Evolutionary conservation across 2,329 filamentous ascomycete genomes (phyloP).

Genomic region (Mollisiaceae sp.): DNA sequence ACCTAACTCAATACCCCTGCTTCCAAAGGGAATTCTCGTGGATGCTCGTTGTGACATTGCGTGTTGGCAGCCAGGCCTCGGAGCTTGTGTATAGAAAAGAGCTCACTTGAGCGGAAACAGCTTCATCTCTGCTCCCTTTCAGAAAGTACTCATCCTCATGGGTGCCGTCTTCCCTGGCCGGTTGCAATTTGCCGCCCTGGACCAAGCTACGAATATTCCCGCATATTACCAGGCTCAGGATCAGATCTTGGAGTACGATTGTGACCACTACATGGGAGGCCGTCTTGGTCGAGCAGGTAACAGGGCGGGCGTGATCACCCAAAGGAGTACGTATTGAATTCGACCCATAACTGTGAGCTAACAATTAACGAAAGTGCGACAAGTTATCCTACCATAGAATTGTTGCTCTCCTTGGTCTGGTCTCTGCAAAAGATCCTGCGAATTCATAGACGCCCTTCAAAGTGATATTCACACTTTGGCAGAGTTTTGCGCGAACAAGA

Average conservation of each 20-base stretch:
- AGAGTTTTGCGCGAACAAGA: slow-evolving; percentile 31
- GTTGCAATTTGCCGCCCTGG: slow-evolving; percentile 35
- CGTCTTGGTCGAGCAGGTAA: slow-evolving; percentile 35
- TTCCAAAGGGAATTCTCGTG: slow-evolving; percentile 34
- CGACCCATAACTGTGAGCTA: slow-evolving; percentile 29
- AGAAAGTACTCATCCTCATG: slow-evolving; percentile 39
- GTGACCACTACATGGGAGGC: slow-evolving; percentile 37
- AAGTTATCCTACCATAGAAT: slow-evolving; percentile 11
- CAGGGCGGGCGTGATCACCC: slow-evolving; percentile 33
- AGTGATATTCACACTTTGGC: slow-evolving; percentile 27
- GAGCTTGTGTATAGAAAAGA: slow-evolving; percentile 37
- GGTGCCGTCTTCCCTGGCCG: slow-evolving; percentile 40
- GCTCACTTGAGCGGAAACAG: slow-evolving; percentile 40
- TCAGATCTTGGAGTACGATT: slow-evolving; percentile 40
- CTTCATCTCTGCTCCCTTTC: slow-evolving; percentile 37
- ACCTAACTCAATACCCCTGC: slow-evolving; percentile 32
- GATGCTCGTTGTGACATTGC: slow-evolving; percentile 25
- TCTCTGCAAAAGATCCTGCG: slow-evolving; percentile 29
- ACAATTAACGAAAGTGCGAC: slow-evolving; percentile 30
- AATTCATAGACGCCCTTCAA: slow-evolving; percentile 36
- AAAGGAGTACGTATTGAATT: slow-evolving; percentile 36
- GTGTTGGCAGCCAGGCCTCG: slow-evolving; percentile 39
- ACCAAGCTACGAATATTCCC: slow-evolving; percentile 34
- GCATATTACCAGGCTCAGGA: slow-evolving; percentile 39
- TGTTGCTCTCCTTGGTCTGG: slow-evolving; percentile 17